Conservation (phyloP, 331 rosid genomes). For the Acacia concinna region DNA sequence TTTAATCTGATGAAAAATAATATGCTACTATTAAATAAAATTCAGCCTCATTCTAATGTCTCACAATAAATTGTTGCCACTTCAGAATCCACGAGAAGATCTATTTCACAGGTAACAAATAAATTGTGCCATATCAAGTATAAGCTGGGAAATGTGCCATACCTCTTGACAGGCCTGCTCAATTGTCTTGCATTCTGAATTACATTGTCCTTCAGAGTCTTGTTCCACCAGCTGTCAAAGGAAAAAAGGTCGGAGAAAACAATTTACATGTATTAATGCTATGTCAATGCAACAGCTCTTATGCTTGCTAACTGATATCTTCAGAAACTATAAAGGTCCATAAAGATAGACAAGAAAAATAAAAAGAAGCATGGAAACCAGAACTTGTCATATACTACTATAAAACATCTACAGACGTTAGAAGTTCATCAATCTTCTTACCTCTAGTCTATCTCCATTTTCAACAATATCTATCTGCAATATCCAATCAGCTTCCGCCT, state of each 20-base stretch:
- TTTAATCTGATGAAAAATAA: background rate
- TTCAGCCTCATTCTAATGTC: background rate
- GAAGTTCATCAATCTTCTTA: slow-evolving; percentile 35
- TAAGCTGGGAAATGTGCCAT: slow-evolving; percentile 13
- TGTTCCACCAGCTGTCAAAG: slow-evolving; percentile 77
- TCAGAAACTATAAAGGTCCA: background rate
- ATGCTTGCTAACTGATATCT: background rate
- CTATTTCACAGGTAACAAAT: background rate
- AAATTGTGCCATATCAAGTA: background rate
- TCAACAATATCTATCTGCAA: slow-evolving; percentile 76
- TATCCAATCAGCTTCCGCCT: slow-evolving; percentile 65
- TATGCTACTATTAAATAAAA: background rate
- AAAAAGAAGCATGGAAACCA: slow-evolving; percentile 9
- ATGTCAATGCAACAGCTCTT: background rate
- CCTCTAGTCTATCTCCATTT: slow-evolving; percentile 75
- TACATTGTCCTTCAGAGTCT: slow-evolving; percentile 95
- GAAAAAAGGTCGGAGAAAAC: background rate
- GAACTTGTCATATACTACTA: background rate
- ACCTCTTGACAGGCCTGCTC: slow-evolving; percentile 96
- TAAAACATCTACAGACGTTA: background rate
- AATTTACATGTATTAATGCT: background rate
- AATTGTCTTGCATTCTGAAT: slow-evolving; percentile 95
- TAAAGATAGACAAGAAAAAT: background rate
- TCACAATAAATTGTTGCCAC: background rate
- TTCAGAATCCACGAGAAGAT: slow-evolving; percentile 13